Percentiles rank a stretch among this genome's conserved stretches.
phyloP scores from a whole-genome alignment of 2,329 filamentous ascomycete genomes.

The Apiospora marii region DNA sequence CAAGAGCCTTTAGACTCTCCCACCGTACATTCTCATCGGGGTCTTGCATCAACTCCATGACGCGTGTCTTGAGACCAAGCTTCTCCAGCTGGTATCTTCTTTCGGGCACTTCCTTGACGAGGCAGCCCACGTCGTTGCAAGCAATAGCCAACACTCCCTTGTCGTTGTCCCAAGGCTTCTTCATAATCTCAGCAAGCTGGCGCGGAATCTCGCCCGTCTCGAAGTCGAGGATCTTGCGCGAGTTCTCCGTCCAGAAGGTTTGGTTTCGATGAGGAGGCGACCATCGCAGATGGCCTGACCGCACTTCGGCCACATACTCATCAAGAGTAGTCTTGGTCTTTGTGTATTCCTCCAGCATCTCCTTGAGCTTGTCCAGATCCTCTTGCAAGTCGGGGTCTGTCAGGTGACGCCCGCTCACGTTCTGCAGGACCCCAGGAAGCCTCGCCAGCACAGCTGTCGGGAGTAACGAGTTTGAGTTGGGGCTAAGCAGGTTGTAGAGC shows the following conservation, averaged over 20 bases:
- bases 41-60: slow-evolving; percentile 95
- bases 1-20: slow-evolving; percentile 88
- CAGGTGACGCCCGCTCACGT: slow-evolving; percentile 67
- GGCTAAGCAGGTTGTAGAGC: slow-evolving; percentile 81
- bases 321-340: slow-evolving; percentile 82
- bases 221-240: slow-evolving; percentile 83
- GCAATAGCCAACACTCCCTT: slow-evolving; percentile 91
- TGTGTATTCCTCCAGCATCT: slow-evolving; percentile 71
- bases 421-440: slow-evolving; percentile 73
- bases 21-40: slow-evolving; percentile 88
- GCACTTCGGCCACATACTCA: slow-evolving; percentile 87
- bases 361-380: slow-evolving; percentile 66
- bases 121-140: slow-evolving; percentile 87
- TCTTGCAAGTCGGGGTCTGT: slow-evolving; percentile 71
- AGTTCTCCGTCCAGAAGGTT: slow-evolving; percentile 92
- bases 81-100: slow-evolving; percentile 82
- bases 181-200: slow-evolving; percentile 85
- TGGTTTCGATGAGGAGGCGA: slow-evolving; percentile 88
- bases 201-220: slow-evolving; percentile 80
- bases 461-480: slow-evolving; percentile 75
- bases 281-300: slow-evolving; percentile 89
- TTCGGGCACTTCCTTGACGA: slow-evolving; percentile 91
- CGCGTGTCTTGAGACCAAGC: slow-evolving; percentile 81
- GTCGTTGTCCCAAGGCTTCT: slow-evolving; percentile 76
- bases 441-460: slow-evolving; percentile 87